Evolutionary conservation across 768 basidiomycete species (phyloP).

Genomic region (Gyrodon lividus): DNA sequence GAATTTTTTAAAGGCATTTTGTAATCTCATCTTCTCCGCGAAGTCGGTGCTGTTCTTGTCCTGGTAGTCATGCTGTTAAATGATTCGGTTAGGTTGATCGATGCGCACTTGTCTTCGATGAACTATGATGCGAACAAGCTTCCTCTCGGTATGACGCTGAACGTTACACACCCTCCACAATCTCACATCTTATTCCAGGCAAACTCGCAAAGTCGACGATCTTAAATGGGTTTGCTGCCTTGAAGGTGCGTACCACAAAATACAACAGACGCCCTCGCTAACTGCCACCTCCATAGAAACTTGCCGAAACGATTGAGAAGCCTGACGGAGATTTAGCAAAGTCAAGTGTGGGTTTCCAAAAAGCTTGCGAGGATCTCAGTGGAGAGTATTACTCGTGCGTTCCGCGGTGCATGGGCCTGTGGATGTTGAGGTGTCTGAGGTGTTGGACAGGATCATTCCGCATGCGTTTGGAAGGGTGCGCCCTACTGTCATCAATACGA

Average conservation of each 20-base stretch:
- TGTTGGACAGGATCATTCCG: conserved; percentile 50
- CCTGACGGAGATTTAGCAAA: conserved; percentile 41
- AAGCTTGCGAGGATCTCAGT: conserved; percentile 48
- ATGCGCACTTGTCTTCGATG: conserved; percentile 56
- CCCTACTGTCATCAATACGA: conserved; percentile 44
- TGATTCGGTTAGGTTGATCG: conserved; percentile 42
- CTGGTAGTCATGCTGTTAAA: not conserved
- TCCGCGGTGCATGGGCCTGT: not conserved
- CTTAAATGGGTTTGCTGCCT: conserved; percentile 54
- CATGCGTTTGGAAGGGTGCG: conserved; percentile 56
- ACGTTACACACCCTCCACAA: too few relatives aligned
- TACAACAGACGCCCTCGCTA: not conserved
- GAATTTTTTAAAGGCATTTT: conserved; percentile 36
- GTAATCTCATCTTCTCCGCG: conserved; percentile 52
- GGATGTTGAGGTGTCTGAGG: not conserved
- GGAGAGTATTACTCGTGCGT: conserved; percentile 57
- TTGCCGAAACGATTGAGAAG: conserved; percentile 52
- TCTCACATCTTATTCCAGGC: conserved; percentile 32
- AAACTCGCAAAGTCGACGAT: conserved; percentile 63
- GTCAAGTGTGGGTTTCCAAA: conserved; percentile 35
- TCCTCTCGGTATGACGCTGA: conserved; percentile 45
- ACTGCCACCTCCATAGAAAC: conserved; percentile 30
- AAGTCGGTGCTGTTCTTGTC: conserved; percentile 29
- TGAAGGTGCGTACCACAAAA: conserved; percentile 41
- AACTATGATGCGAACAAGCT: conserved; percentile 67